phyloP scores from a whole-genome alignment of 2,329 filamentous ascomycete species.

The Neopestalotiopsis clavispora region DNA sequence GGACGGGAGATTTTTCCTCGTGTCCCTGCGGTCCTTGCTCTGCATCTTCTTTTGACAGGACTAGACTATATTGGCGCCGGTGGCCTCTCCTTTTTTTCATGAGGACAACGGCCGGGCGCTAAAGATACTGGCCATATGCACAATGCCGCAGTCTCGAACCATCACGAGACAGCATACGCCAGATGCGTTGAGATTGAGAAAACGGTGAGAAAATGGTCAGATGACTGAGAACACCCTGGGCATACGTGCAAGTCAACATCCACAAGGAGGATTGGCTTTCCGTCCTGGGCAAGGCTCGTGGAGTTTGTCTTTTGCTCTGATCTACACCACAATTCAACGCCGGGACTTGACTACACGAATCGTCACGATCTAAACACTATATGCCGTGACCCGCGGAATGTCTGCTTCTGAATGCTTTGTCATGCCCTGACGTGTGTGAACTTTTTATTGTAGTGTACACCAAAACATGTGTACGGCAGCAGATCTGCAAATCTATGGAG shows the following conservation, averaged over 20 bases:
- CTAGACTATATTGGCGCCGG: background rate
- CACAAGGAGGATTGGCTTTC: background rate
- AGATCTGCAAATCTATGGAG: background rate
- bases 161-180: background rate
- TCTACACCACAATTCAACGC: too few species aligned
- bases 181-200: background rate
- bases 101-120: background rate
- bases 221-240: background rate
- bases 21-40: too few species aligned
- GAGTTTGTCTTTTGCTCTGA: background rate
- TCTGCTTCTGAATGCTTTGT: background rate
- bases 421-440: background rate
- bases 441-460: background rate
- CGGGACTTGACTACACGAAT: background rate
- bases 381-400: background rate
- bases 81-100: background rate
- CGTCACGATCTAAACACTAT: background rate
- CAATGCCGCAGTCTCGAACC: background rate
- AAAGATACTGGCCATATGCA: background rate
- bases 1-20: too few species aligned
- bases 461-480: background rate
- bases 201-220: background rate
- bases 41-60: background rate
- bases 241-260: background rate
- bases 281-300: background rate